Evolutionary conservation across 169 alveolate genomes (phyloP).

Genomic region (Eimeria sp.): DNA sequence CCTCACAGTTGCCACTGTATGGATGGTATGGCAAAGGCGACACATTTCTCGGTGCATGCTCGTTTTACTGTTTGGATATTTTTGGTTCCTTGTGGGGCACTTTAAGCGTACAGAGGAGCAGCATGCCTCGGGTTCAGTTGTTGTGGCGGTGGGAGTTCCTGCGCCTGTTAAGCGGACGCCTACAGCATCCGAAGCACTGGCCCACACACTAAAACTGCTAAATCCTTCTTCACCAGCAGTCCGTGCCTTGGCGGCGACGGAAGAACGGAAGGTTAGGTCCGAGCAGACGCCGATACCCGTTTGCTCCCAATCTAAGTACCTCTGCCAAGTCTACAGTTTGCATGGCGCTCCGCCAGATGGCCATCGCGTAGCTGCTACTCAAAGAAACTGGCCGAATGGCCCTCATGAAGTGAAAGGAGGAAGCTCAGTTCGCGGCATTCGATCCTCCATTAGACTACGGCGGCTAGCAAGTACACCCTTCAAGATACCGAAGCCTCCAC

Average conservation of each 20-base stretch:
- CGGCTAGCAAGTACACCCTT: slow-evolving; percentile 26
- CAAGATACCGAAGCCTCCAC: neutral
- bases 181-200: slow-evolving; percentile 44
- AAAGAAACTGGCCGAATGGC: neutral
- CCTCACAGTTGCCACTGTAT: neutral
- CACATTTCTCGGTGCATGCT: neutral
- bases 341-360: slow-evolving; percentile 25
- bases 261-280: neutral
- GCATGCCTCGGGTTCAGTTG: neutral
- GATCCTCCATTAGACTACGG: slow-evolving; percentile 9
- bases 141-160: neutral
- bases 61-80: neutral
- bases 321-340: slow-evolving; percentile 60
- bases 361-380: neutral
- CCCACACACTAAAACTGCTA: slow-evolving; percentile 27
- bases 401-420: neutral
- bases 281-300: slow-evolving; percentile 24
- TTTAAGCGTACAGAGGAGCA: neutral
- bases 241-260: slow-evolving; percentile 28
- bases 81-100: neutral
- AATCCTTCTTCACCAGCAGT: neutral
- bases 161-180: neutral
- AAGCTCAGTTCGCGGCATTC: neutral
- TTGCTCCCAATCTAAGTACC: slow-evolving; percentile 62
- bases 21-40: neutral